A percentile compares a stretch with the other conserved stretches of the same genome.
Evolutionary conservation across 495 filamentous ascomycete genomes (phyloP).

Genomic region (Amniculicola lignicola): DNA sequence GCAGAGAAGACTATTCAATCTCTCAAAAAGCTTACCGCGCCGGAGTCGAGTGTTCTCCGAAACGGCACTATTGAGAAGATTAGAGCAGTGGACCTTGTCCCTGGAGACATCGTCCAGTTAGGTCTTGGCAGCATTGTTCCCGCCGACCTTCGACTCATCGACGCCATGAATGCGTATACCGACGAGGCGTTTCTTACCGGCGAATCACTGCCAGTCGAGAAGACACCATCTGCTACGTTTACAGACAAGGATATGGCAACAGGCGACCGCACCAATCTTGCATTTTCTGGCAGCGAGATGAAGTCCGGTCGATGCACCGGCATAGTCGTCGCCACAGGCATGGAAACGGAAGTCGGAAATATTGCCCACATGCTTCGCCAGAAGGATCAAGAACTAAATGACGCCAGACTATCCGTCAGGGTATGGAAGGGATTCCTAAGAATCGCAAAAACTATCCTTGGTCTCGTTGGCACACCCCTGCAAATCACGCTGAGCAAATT

Average conservation of each 20-base stretch:
- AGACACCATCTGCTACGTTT: constrained; percentile 42
- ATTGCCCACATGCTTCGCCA: constrained; percentile 62
- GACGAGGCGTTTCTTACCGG: constrained; percentile 76
- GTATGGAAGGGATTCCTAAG: constrained; percentile 40
- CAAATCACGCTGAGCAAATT: constrained; percentile 68
- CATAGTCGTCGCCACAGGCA: constrained; percentile 63
- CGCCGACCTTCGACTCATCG: constrained; percentile 62
- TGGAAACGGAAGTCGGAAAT: constrained; percentile 66
- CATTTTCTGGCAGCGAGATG: constrained; percentile 66
- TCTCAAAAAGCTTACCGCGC: constrained; percentile 70
- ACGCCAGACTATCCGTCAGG: constrained; percentile 37
- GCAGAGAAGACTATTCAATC: constrained; percentile 84
- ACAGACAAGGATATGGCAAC: constrained; percentile 49
- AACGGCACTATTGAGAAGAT: constrained; percentile 63
- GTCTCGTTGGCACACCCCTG: constrained; percentile 66
- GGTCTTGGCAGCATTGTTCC: constrained; percentile 66
- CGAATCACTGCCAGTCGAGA: constrained; percentile 64
- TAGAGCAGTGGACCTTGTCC: constrained; percentile 67
- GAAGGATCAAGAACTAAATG: constrained; percentile 38
- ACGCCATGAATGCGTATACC: constrained; percentile 64
- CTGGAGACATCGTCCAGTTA: constrained; percentile 67
- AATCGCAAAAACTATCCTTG: constrained; percentile 53
- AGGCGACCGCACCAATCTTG: constrained; percentile 67
- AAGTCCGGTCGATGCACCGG: constrained; percentile 63
- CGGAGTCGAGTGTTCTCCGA: constrained; percentile 69